phyloP scores from a whole-genome alignment of 768 basidiomycete genomes.

The Kwoniella sp. region DNA sequence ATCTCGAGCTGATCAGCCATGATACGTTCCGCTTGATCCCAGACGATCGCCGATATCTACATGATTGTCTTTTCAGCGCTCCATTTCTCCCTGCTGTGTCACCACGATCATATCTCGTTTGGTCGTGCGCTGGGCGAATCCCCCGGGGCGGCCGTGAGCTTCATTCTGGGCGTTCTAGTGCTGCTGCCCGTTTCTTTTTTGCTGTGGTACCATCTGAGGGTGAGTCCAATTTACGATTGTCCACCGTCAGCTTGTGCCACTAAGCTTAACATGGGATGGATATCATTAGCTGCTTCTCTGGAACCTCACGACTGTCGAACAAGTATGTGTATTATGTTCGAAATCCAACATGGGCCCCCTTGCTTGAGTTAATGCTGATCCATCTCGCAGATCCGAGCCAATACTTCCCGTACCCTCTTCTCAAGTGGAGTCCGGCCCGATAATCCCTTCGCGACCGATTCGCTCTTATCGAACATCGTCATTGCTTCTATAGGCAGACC shows the following conservation, averaged over 20 bases:
- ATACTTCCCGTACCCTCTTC: conserved; percentile 72
- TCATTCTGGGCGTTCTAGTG: conserved; percentile 69
- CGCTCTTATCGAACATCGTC: conserved; percentile 69
- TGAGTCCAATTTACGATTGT: conserved; percentile 58
- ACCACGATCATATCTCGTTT: conserved; percentile 62
- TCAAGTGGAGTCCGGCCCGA: conserved; percentile 63
- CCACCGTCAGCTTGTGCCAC: too few relatives aligned
- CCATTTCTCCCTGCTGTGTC: conserved; percentile 73
- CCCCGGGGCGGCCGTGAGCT: conserved; percentile 78
- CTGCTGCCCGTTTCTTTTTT: conserved; percentile 83
- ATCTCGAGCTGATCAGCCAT: neutral
- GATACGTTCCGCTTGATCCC: neutral
- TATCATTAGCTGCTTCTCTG: conserved; percentile 65
- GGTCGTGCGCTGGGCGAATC: conserved; percentile 61
- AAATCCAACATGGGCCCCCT: too few relatives aligned
- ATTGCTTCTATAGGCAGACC: conserved; percentile 78
- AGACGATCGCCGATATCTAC: conserved; percentile 75
- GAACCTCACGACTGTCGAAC: conserved; percentile 95
- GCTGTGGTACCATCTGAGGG: conserved; percentile 80
- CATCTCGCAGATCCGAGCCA: conserved; percentile 72
- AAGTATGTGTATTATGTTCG: too few relatives aligned
- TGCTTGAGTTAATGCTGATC: too few relatives aligned
- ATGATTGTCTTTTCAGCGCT: conserved; percentile 80
- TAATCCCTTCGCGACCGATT: conserved; percentile 85
- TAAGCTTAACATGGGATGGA: too few relatives aligned